Conservation (phyloP, 768 basidiomycete species). For the Holtermanniella nyarrowii region DNA sequence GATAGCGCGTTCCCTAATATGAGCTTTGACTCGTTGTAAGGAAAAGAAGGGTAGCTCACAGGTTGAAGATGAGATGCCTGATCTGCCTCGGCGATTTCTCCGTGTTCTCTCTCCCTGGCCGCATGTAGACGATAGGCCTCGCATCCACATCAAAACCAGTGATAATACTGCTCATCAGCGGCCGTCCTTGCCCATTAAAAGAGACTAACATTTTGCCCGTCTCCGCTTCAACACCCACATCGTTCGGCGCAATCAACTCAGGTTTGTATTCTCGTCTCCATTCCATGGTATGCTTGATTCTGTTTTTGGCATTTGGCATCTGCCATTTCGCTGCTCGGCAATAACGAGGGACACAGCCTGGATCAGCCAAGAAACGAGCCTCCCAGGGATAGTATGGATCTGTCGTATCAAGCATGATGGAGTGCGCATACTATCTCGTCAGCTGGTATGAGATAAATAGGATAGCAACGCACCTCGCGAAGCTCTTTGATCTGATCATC, state of each 20-base stretch:
- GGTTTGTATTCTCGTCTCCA: slow-evolving; percentile 80
- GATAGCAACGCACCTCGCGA: slow-evolving; percentile 47
- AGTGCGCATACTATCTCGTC: slow-evolving; percentile 53
- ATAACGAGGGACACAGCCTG: slow-evolving; percentile 60
- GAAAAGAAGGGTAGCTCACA: slow-evolving; percentile 47
- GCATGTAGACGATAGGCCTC: slow-evolving; percentile 79
- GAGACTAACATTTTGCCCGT: slow-evolving; percentile 72
- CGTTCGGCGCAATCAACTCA: slow-evolving; percentile 69
- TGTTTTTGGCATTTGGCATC: slow-evolving; percentile 60
- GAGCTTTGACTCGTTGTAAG: slow-evolving; percentile 5
- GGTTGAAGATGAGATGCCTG: slow-evolving; percentile 72
- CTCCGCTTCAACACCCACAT: slow-evolving; percentile 63
- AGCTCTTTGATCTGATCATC: slow-evolving; percentile 48
- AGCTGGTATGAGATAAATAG: slow-evolving; percentile 1
- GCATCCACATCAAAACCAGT: slow-evolving; percentile 79
- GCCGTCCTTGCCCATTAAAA: neutral
- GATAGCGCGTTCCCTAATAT: slow-evolving; percentile 67
- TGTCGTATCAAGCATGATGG: slow-evolving; percentile 53
- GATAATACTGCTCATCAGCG: slow-evolving; percentile 49
- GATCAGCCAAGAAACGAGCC: slow-evolving; percentile 58
- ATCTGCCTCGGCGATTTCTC: slow-evolving; percentile 66
- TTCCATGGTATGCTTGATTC: slow-evolving; percentile 66
- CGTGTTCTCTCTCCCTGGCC: slow-evolving; percentile 78
- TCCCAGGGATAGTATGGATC: slow-evolving; percentile 74
- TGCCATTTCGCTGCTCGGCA: slow-evolving; percentile 82